Evolutionary conservation across 2,329 filamentous ascomycete genomes (phyloP), one percentile per base, ranked within the genome.

Genomic region (Diaporthe sp.): DNA sequence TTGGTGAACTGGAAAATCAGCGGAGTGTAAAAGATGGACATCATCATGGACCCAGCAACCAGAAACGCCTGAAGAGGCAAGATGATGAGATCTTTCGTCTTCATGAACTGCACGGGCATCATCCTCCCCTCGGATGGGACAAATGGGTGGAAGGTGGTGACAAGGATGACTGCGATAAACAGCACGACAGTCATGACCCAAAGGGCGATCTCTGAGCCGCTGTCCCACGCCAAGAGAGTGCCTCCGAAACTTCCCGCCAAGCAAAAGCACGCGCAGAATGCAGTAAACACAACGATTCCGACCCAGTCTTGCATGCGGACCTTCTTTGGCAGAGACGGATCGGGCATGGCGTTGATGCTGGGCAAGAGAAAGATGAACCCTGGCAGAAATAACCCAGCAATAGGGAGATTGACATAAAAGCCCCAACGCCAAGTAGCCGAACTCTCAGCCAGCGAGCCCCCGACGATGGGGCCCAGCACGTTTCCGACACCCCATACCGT

Each of bases 331-430:
- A 82, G 58, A 0, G 78, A 38, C 25, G 74, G 77, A 35, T 73
- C 77, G 1, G 75, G 72, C 67, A 69, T 67, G 1, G 75, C 68
- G 22, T 74, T 60, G 17, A 79, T 67, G 19, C 42, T 60, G 1
- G 82, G 82, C 9, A 84, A 60, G 2, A 79, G 58, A n/a, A 81
- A 80, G 45, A 83, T 2, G 66, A 78, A 83, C 1, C 75, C 77
- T 0, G 82, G 80, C 0, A 75, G 76, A 19, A 79, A 78, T 33
- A 84, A 78, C 28, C 78, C 85, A 3, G 81, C 88, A 7, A 86
- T 84, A 35, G 87, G 80, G 0, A 91, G 82, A 76, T 91, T 91
- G 81, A 91, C 87, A 76, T 91, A 91, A 73, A 87, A 86, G 0
- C 80, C 80, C 83, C 83, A 87, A 28, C 86, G 75, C 86, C 86